phyloP scores from a whole-genome alignment of 2,329 filamentous ascomycete species.

The Xylaria sp. region DNA sequence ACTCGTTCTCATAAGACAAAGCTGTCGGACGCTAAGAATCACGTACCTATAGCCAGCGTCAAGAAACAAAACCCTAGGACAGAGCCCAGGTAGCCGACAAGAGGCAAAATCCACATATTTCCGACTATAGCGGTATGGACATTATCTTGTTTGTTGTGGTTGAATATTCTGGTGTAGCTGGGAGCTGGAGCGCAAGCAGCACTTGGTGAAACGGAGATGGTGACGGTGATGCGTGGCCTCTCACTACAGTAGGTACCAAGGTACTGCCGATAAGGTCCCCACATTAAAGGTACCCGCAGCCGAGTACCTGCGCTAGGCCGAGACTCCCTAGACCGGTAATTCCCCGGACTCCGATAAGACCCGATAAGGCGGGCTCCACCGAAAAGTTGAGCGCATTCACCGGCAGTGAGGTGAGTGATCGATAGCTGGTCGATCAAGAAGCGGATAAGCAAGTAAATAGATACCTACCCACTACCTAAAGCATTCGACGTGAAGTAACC shows the following conservation, averaged over 20 bases:
- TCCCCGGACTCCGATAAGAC: conserved; percentile 39
- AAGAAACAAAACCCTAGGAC: conserved; percentile 92
- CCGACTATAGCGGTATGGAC: conserved; percentile 27
- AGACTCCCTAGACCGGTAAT: conserved; percentile 33
- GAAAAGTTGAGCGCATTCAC: conserved; percentile 42
- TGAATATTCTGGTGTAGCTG: neutral
- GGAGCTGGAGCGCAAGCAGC: neutral
- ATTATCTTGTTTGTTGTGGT: conserved; percentile 24
- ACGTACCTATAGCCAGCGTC: conserved; percentile 87
- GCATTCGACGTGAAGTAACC: conserved; percentile 12
- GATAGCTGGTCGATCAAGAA: neutral
- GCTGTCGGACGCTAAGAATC: conserved; percentile 7
- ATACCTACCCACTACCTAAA: neutral
- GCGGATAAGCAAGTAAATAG: neutral
- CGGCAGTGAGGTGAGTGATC: neutral
- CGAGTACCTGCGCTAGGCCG: neutral
- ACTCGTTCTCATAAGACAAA: neutral
- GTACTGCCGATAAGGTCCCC: conserved; percentile 4
- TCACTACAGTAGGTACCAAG: too few species aligned
- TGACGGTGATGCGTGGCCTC: conserved; percentile 34
- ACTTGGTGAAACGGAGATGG: neutral
- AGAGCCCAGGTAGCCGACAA: conserved; percentile 90
- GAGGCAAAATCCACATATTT: conserved; percentile 93
- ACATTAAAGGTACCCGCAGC: neutral
- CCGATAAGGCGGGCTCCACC: conserved; percentile 40